Conservation (phyloP, 2,329 filamentous ascomycete species). For the Emydomyces testavorans region DNA sequence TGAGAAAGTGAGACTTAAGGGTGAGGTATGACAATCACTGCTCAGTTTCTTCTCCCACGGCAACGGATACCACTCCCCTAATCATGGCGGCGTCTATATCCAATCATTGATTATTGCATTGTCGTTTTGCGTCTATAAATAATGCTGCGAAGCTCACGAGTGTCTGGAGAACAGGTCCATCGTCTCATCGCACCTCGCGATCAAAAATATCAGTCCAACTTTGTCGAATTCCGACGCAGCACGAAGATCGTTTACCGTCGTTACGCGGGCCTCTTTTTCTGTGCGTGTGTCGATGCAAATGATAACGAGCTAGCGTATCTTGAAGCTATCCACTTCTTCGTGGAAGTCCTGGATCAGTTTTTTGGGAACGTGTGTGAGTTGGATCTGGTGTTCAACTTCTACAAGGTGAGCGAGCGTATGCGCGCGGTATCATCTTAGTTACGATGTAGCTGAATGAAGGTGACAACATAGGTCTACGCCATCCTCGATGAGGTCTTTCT, state of each 20-base stretch:
- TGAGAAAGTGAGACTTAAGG: slow-evolving; percentile 97
- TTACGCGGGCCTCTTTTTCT: slow-evolving; percentile 97
- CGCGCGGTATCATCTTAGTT: background rate
- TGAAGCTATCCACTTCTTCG: slow-evolving; percentile 98
- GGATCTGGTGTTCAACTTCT: slow-evolving; percentile 68
- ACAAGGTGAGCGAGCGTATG: slow-evolving; percentile 49
- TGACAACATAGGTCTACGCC: slow-evolving; percentile 90
- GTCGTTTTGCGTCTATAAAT: no score
- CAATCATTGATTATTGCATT: no score
- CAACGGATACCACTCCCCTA: background rate
- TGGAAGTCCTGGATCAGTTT: slow-evolving; percentile 95
- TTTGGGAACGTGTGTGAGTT: slow-evolving; percentile 99
- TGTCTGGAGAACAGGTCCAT: slow-evolving; percentile 55
- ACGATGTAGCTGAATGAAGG: no score
- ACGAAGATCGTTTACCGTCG: slow-evolving; percentile 96
- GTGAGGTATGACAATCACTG: slow-evolving; percentile 54
- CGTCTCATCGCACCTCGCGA: slow-evolving; percentile 93
- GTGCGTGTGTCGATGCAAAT: slow-evolving; percentile 96
- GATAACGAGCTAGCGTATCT: slow-evolving; percentile 96
- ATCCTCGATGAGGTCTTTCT: slow-evolving; percentile 98
- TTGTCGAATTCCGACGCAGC: slow-evolving; percentile 63
- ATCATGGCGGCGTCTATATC: no score
- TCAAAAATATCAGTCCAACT: slow-evolving; percentile 99
- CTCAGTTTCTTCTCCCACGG: background rate
- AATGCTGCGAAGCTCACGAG: background rate